Conservation (phyloP, 2,329 filamentous ascomycete species). For the Bertia moriformis region DNA sequence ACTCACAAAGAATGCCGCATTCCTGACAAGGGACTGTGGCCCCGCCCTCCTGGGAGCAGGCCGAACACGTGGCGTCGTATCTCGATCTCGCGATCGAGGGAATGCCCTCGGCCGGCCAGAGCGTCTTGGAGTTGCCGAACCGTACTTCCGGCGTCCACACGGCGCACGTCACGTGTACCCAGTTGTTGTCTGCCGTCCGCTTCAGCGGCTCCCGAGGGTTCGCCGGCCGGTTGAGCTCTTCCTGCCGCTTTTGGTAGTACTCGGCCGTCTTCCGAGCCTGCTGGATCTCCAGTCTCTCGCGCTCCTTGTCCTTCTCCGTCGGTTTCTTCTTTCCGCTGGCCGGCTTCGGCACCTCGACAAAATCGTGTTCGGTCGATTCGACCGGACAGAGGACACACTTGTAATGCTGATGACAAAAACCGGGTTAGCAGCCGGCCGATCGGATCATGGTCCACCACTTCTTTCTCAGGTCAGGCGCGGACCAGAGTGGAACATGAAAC, state of each 20-base stretch:
- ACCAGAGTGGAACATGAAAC: slow-evolving; percentile 17
- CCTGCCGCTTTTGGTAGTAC: slow-evolving; percentile 70
- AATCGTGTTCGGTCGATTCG: slow-evolving; percentile 65
- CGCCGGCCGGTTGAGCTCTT: slow-evolving; percentile 67
- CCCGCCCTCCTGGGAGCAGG: slow-evolving; percentile 63
- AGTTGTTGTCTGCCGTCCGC: slow-evolving; percentile 89
- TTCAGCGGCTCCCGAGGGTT: slow-evolving; percentile 84
- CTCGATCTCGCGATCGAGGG: slow-evolving; percentile 60
- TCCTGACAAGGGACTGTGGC: slow-evolving; percentile 74
- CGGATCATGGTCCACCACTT: too few species aligned
- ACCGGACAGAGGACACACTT: slow-evolving; percentile 86
- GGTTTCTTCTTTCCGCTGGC: slow-evolving; percentile 71
- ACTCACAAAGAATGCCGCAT: slow-evolving; percentile 40
- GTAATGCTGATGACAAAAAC: slow-evolving; percentile 46
- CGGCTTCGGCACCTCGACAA: slow-evolving; percentile 65
- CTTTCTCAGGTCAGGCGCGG: background rate
- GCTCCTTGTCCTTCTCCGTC: slow-evolving; percentile 77
- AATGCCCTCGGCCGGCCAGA: slow-evolving; percentile 82
- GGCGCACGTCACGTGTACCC: slow-evolving; percentile 90
- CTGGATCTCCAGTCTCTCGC: slow-evolving; percentile 77
- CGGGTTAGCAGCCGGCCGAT: slow-evolving; percentile 10
- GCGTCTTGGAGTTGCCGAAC: slow-evolving; percentile 69
- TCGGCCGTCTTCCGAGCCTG: slow-evolving; percentile 65
- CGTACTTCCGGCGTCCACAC: slow-evolving; percentile 86
- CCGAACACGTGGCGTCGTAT: slow-evolving; percentile 68